Conservation (phyloP, 768 basidiomycete species). For the Strobilomyces echinocephalus region DNA sequence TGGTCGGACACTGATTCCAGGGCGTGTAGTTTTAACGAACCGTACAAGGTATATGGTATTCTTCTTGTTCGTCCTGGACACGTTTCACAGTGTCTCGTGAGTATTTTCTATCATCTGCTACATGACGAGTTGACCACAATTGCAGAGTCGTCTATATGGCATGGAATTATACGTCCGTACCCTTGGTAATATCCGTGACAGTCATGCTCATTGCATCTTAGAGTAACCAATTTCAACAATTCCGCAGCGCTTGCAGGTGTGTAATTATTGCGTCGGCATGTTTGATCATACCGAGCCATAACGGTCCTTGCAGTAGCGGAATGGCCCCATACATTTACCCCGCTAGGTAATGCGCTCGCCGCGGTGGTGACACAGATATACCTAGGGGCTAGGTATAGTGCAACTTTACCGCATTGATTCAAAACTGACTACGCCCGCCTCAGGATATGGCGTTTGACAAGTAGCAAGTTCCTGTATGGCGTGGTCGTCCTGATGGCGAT, state of each 20-base stretch:
- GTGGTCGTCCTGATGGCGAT: background rate
- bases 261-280: background rate
- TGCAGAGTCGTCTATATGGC: background rate
- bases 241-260: background rate
- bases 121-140: background rate
- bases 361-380: background rate
- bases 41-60: background rate
- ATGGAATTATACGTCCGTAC: background rate
- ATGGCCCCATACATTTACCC: background rate
- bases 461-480: background rate
- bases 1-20: no score
- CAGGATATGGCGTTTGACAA: background rate
- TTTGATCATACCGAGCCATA: background rate
- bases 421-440: background rate
- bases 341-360: background rate
- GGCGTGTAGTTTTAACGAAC: no score
- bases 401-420: background rate
- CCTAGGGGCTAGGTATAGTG: background rate
- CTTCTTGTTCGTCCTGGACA: background rate
- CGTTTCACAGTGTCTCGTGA: background rate
- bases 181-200: background rate
- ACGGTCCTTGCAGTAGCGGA: background rate
- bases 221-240: background rate
- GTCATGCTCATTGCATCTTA: background rate
- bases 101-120: background rate